phyloP scores from a whole-genome alignment of 148 eudicot species.

The Heliosperma pusillum region DNA sequence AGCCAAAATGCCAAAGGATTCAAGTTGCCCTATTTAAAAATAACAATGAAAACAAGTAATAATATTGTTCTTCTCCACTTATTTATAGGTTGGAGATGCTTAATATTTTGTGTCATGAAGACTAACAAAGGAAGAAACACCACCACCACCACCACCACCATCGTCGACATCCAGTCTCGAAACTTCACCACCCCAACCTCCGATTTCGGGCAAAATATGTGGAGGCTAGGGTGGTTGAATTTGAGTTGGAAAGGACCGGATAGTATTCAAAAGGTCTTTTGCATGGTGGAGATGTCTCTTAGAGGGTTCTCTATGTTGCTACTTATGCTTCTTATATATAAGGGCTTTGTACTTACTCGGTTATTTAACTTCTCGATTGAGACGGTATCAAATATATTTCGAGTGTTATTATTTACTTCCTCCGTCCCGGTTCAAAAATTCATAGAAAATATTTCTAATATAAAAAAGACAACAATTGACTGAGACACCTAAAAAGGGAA shows the following conservation, averaged over 20 bases:
- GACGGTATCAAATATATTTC: too few species aligned
- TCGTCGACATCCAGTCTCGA: not conserved
- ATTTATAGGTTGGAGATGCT: not conserved
- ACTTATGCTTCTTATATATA: conserved; percentile 24
- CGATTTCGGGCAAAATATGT: not conserved
- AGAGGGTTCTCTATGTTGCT: conserved; percentile 22
- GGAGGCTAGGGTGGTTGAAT: conserved; percentile 14
- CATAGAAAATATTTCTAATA: too few species aligned
- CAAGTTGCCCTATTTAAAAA: conserved; percentile 35
- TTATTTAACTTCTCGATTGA: too few species aligned
- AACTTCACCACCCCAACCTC: conserved; percentile 7
- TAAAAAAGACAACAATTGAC: too few species aligned
- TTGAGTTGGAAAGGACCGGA: not conserved
- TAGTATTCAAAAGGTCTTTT: not conserved
- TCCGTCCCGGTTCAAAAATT: too few species aligned
- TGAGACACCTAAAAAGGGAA: too few species aligned
- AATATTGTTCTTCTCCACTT: not conserved
- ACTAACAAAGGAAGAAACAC: not conserved
- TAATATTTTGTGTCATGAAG: not conserved
- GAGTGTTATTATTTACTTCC: too few species aligned
- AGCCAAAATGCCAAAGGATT: conserved; percentile 37
- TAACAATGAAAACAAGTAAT: not conserved
- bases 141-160: not conserved
- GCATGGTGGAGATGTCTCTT: conserved; percentile 13
- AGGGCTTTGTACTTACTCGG: not conserved